Base-by-base conservation (phyloP, 225 moss, liverwort and hornwort species). In the Pseudoscleropodium purum region DNA sequence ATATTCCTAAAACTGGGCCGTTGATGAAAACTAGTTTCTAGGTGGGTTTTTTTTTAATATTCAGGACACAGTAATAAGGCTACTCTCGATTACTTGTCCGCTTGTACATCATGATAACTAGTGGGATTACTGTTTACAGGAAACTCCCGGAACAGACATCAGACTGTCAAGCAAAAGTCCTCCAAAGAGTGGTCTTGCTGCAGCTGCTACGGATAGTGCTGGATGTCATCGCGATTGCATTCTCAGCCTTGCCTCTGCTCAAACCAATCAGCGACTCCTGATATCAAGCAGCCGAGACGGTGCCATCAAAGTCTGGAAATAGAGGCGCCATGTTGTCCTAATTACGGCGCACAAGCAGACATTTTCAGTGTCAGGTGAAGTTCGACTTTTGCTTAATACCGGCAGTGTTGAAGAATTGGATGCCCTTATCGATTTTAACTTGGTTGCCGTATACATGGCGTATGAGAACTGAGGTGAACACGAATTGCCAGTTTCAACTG, bases 251-350 rank as follows among this genome's bases (percentile, higher is more conserved):
- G 97, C 99, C 79, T 95, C 96, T 59, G 99, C 97, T 60, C 97
- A 97, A 94, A 95, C 94, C 23, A 99, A 94, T 83, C 99, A 99
- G 85, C 97, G 95, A 52, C 95, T 97, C 39, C 85, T 97, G 81
- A 97, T 99, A 81, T 99, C 99, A 84, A 95, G 99, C 75, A 95
- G 97, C 91, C 92, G 99, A 79, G 99, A 97, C 85, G 97, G 99
- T 88, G 94, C 92, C 66, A 95, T 99, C 88, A 99, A 99, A 92
- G 96, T 99, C 36, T 99, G 99, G 99, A 99, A 99, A 75, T 99
- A 94, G 87, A 72, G 66, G 59, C 37, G 56, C 78, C 69, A 69
- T 49, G 65, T 60, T 79, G 64, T 79, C 34, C 72, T 59, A 82
- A 19, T 51, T 67, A 56, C 49, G 75, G 59, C 34, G 15, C 78